A percentile compares a stretch with the other conserved stretches of the same genome.
Conservation (phyloP, 441 rosid species). For the Caryocar brasiliense region DNA sequence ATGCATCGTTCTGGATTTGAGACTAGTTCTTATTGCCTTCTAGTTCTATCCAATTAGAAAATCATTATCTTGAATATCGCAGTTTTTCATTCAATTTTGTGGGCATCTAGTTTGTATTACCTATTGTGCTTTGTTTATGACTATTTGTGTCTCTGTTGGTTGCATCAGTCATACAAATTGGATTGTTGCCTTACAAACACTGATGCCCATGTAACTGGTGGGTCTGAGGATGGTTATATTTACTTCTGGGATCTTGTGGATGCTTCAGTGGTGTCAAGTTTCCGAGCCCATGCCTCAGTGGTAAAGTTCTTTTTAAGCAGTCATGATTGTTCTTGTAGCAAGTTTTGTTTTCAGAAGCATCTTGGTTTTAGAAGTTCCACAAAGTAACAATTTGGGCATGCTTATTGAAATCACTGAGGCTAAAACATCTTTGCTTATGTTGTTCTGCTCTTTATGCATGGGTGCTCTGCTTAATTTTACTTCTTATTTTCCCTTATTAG, state of each 20-base stretch:
- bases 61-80: not conserved
- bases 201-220: constrained; percentile 80
- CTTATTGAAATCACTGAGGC: no score
- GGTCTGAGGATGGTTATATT: constrained; percentile 88
- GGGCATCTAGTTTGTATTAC: no score
- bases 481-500: no score
- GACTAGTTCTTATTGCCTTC: not conserved
- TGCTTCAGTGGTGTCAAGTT: constrained; percentile 64
- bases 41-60: not conserved
- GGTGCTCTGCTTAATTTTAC: no score
- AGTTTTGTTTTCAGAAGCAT: no score
- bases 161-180: constrained; percentile 72
- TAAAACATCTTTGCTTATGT: no score
- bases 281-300: constrained; percentile 78
- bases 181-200: constrained; percentile 86
- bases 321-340: no score
- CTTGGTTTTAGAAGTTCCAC: no score
- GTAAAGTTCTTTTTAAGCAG: no score
- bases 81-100: not conserved
- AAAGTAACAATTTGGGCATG: no score
- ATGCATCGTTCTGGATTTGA: constrained; percentile 4
- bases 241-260: constrained; percentile 96
- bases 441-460: no score
- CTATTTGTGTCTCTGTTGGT: not conserved
- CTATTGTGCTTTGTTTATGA: not conserved